Base-by-base conservation (phyloP, 2,329 filamentous ascomycete genomes). In the Fusarium pseudonygamai region DNA sequence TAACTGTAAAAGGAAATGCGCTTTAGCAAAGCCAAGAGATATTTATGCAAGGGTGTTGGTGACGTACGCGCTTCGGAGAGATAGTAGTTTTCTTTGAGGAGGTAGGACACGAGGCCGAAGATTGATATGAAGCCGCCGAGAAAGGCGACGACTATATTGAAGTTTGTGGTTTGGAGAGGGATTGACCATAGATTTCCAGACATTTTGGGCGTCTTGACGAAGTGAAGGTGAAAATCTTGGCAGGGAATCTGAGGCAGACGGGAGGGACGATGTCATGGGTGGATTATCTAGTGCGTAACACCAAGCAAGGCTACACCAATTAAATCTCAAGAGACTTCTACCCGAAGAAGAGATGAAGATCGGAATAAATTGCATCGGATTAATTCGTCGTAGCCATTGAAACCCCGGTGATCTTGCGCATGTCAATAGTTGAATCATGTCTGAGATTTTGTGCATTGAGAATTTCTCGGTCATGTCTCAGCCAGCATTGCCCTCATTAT, bases 61-160 rank as follows among this genome's bases (percentile, higher is more conserved):
- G 24, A 62, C 93, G 80, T 85, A 96, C 94, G 85, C 60, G 95
- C 93, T 87, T 98, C 95, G 3, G 94, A 97, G 2, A 98, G 87
- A 80, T 97, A 97, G 79, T 93, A 96, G 65, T 91, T 92, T 83
- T 97, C 95, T 80, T 98, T 97, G 79, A 93, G 87, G 24, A 97
- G 87, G 79, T 95, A 97, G 2, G 94, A 97, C 1, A 98, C 94
- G 47, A 98, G 84, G 7, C 94, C 95, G 78, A 97, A 98, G n/a
- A 97, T 75, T 0, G 93, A 94, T 70, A 98, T 91, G 84, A 97
- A 98, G 4, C 93, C 95, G 20, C 95, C 95, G 18, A 97, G 83
- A 13, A 93, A 89, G 60, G 93, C 92, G 79, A 93, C 91, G 61
- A 95, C 89, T 73, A 96, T 93, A 82, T 97, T 97, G 86, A 97